A percentile compares a stretch with the other conserved stretches of the same genome.
Conservation (phyloP, 805 yeast genomes). For the Cephaloascus albidus region DNA sequence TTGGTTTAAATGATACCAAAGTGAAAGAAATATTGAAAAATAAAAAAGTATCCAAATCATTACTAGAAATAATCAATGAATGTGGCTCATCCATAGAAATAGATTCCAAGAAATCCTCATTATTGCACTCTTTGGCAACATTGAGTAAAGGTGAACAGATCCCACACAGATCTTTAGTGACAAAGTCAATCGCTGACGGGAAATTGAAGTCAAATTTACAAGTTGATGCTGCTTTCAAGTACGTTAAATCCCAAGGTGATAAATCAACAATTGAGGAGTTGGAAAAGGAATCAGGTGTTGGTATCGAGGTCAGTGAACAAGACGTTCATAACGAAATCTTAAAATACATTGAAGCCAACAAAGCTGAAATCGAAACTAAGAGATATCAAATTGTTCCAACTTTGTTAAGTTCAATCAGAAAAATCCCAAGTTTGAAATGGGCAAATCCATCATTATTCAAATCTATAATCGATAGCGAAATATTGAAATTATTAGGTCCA, state of each 20-base stretch:
- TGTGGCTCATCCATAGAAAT: constrained; percentile 18
- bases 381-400: constrained; percentile 77
- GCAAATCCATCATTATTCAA: constrained; percentile 84
- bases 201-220: constrained; percentile 63
- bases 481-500: constrained; percentile 76
- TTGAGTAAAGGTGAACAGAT: constrained; percentile 52
- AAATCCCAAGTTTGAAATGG: constrained; percentile 75
- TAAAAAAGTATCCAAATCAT: constrained; percentile 69
- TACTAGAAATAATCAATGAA: constrained; percentile 48
- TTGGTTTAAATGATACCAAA: constrained; percentile 69
- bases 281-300: constrained; percentile 67
- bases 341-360: constrained; percentile 50
- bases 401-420: constrained; percentile 68
- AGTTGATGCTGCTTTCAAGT: constrained; percentile 73
- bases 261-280: constrained; percentile 38
- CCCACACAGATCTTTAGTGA: constrained; percentile 39
- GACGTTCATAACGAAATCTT: constrained; percentile 52
- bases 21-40: constrained; percentile 77
- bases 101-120: constrained; percentile 50
- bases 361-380: constrained; percentile 51
- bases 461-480: constrained; percentile 73
- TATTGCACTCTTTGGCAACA: constrained; percentile 72
- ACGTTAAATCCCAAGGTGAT: constrained; percentile 44
- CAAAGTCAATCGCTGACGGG: constrained; percentile 54
- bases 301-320: constrained; percentile 58